Evolutionary conservation across 768 basidiomycete species (phyloP), one percentile per base, ranked within the genome.

Genomic region (Tylopilus cervinicoccineus): DNA sequence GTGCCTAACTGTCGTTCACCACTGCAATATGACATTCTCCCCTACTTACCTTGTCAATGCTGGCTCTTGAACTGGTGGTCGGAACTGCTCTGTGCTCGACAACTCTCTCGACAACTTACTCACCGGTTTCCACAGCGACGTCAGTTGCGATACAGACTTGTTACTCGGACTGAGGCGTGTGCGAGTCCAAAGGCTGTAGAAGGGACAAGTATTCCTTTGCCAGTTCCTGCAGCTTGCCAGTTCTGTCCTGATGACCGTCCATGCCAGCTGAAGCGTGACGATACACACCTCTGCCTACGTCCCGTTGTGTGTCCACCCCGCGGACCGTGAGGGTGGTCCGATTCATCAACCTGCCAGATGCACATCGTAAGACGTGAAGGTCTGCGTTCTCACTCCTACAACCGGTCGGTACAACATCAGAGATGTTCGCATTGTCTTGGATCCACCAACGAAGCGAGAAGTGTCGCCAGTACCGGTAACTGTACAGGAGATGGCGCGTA

Each of bases 211-310:
- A 79, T 61, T 86, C 88, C 3, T 34, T 34, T 34, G 16, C 8
- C 33, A 34, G n/a, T 17, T 9, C n/a, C 5, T 27, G 5, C 26
- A 27, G 9, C 26, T 27, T 5, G 26, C 26, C 26, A 9, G 5
- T 27, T 27, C 26, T 27, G 26, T 27, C 5, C 9, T 5, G 26
- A 27, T 9, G 26, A 27, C 26, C 83, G 80, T 52, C 62, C 76
- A 24, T 93, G 91, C 70, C 90, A 93, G 66, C 78, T 93, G 50
- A 87, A 93, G 62, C 82, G 91, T 45, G 91, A 93, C n/a, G 66
- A 89, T 12, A 12, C 11, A 12, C 26, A 9, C 26, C 26, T 9
- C 26, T 5, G 9, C 26, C 26, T 27, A 27, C 26, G 26, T 27
- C n/a, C n/a, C n/a, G n/a, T n/a, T n/a, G n/a, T n/a, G n/a, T n/a